These are phyloP conservation scores for Plantago ovata DNA, from an alignment of 257 asterid species.

Conservation along the genomic window DNA sequence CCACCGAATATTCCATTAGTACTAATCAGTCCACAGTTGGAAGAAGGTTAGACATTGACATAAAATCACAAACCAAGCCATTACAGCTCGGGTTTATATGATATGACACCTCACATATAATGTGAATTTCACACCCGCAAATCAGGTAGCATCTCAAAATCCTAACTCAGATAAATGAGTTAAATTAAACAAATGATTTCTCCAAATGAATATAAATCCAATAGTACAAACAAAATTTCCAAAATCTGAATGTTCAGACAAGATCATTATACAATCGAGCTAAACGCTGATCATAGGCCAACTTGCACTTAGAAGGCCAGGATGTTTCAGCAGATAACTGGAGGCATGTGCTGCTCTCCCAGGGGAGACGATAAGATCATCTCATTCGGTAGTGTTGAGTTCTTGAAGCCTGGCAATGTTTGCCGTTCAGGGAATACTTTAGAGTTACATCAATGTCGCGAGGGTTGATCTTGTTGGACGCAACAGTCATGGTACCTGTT, in stretches of 20 bases:
- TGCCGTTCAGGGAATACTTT: conserved; percentile 61
- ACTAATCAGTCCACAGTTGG: no score
- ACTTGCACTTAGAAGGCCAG: neutral
- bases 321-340: neutral
- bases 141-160: neutral
- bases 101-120: no score
- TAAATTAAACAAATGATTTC: neutral
- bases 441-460: conserved; percentile 85
- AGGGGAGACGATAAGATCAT: neutral
- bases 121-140: no score
- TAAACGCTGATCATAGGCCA: neutral
- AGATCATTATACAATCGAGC: neutral
- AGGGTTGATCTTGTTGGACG: conserved; percentile 89
- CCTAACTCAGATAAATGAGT: neutral
- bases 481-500: conserved; percentile 63
- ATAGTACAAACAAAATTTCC: neutral
- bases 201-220: neutral
- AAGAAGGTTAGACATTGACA: no score
- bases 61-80: no score
- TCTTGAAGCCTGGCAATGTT: conserved; percentile 11
- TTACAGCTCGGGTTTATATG: no score
- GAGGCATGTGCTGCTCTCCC: neutral
- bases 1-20: no score
- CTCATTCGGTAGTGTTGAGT: conserved; percentile 5
- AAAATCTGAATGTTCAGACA: neutral